Base-by-base conservation (phyloP, 768 basidiomycete species). In the Russula sp. region DNA sequence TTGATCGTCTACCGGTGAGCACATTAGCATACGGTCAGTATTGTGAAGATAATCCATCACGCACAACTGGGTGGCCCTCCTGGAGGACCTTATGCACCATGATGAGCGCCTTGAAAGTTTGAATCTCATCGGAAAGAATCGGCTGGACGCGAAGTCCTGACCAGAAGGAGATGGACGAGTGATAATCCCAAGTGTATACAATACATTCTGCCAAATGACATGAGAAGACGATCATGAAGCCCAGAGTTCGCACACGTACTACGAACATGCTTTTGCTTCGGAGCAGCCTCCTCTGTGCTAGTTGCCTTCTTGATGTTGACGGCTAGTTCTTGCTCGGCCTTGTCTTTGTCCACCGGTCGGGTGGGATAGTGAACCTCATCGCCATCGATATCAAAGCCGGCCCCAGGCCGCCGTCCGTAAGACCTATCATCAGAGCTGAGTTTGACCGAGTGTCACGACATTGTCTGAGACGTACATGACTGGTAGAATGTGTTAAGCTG, bases 101-200 rank as follows among this genome's bases (percentile, higher is more conserved):
- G 67, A 99, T 98, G 68, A 99, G 83, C 2, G 91, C 91, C 75
- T 99, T 99, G 82, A 98, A 99, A 0, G 97, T 96, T 76, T 97
- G 94, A 0, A 98, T 85, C 78, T 99, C 97, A 74, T 99, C 97
- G 4, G 94, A 85, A 32, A 99, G 78, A 70, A 99, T 97, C 47
- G 97, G 97, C 67, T 98, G 96, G 2, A 98, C 97, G 35, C 97
- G 83, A 7, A 99, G 81, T 34, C 93, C 94, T 69, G 92, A 94
- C 97, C 97, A 99, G 73, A 98, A 98, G 6, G 95, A 95, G 69
- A 92, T 87, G 40, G 95, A 98, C 20, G 94, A 91, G 71, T 98
- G 95, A 71, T 98, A 98, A 75, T 99, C 97, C 95, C 95, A 98
- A 7, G 97, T 98, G 75, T 94, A 99, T 31, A 98, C 92, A 73